A percentile compares a stretch with the other conserved stretches of the same genome.
Conservation (phyloP, 352 stramenopile species). For the Pythium brachiatum region DNA sequence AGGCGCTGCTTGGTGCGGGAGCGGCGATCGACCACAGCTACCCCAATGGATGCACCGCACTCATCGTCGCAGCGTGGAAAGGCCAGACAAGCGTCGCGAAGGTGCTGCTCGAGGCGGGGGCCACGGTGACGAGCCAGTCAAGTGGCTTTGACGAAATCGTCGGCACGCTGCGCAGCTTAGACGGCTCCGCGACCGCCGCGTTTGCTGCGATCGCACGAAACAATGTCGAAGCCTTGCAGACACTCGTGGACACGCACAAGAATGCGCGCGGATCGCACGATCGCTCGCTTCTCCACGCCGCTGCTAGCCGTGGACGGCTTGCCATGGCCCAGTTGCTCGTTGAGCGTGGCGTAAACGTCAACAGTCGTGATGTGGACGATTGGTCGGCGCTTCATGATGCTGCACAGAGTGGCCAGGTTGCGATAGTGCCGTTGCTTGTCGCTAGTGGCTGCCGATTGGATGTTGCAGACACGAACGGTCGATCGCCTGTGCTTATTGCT, state of each 20-base stretch:
- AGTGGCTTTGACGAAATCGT: too few species aligned
- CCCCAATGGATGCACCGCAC: too few species aligned
- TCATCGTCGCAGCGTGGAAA: background rate
- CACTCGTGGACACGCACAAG: background rate
- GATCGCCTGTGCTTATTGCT: conserved; percentile 36
- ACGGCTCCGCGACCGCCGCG: background rate
- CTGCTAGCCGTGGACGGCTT: conserved; percentile 33
- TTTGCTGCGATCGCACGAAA: background rate
- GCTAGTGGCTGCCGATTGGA: background rate
- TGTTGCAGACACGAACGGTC: conserved; percentile 28
- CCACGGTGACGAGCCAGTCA: conserved; percentile 24
- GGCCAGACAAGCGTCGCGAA: too few species aligned
- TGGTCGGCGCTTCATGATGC: background rate
- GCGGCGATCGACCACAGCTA: too few species aligned
- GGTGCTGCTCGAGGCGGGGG: conserved; percentile 32
- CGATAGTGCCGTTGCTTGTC: background rate
- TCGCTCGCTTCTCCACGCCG: conserved; percentile 38
- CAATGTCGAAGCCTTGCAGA: background rate
- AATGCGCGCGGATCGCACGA: conserved; percentile 24
- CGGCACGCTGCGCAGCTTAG: background rate
- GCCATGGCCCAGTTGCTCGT: conserved; percentile 27
- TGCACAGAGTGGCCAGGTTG: background rate
- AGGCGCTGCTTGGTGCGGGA: too few species aligned
- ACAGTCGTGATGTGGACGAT: background rate
- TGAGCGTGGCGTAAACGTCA: conserved; percentile 5